phyloP scores from a whole-genome alignment of 2,329 filamentous ascomycete genomes.

The Fusarium transvaalense region DNA sequence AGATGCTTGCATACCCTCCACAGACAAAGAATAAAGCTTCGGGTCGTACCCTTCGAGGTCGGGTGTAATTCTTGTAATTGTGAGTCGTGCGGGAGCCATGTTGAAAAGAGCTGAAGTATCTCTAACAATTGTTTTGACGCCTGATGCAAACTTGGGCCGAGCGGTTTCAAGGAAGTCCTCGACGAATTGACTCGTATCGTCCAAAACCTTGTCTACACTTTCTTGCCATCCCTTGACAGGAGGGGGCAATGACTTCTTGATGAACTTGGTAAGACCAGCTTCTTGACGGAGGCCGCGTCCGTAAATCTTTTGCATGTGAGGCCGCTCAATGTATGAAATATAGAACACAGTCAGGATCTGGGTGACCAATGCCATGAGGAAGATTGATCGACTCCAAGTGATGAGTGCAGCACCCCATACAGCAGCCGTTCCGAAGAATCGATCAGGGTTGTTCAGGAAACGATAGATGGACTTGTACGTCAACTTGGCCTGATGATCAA shows the following conservation, averaged over 20 bases:
- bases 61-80: constrained; percentile 81
- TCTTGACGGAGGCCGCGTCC: constrained; percentile 85
- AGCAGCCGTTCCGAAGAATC: constrained; percentile 92
- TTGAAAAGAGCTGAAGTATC: constrained; percentile 91
- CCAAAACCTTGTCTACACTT: constrained; percentile 87
- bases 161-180: constrained; percentile 91
- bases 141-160: constrained; percentile 85
- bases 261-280: constrained; percentile 90
- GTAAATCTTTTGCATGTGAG: constrained; percentile 98
- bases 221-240: constrained; percentile 87
- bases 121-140: constrained; percentile 86
- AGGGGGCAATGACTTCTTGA: constrained; percentile 86
- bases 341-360: constrained; percentile 89
- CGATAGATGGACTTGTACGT: constrained; percentile 98
- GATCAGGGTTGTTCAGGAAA: constrained; percentile 97
- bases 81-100: constrained; percentile 87
- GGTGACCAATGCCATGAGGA: constrained; percentile 85
- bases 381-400: constrained; percentile 88
- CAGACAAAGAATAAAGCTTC: constrained; percentile 81
- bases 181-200: constrained; percentile 87
- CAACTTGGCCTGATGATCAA: constrained; percentile 86
- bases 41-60: constrained; percentile 84
- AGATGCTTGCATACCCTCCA: constrained; percentile 74
- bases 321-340: constrained; percentile 92
- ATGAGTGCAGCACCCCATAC: constrained; percentile 95